Percentiles rank a stretch among this genome's conserved stretches.
phyloP scores from a whole-genome alignment of 2,329 filamentous ascomycete genomes.

The Ophiostoma sp. region DNA sequence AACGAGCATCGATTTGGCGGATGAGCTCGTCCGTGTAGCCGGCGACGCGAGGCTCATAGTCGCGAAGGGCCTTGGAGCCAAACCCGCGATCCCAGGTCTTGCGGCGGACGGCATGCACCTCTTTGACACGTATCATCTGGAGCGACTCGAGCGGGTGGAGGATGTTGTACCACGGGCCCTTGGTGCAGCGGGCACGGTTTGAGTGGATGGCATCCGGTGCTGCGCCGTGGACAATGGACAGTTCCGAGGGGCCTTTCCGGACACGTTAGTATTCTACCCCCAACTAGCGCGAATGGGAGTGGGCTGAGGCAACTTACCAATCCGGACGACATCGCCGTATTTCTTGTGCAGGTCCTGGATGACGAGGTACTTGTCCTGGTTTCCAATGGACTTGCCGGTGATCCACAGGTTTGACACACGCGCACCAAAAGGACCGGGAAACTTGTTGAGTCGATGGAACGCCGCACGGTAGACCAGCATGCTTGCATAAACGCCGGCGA shows the following conservation, averaged over 20 bases:
- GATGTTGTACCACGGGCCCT: conserved; percentile 30
- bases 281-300: too few relatives aligned
- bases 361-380: not conserved
- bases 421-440: conserved; percentile 26
- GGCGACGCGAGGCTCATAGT: conserved; percentile 34
- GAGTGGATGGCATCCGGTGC: conserved; percentile 24
- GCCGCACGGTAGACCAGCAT: conserved; percentile 27
- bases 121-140: conserved; percentile 28
- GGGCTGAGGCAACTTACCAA: conserved; percentile 21
- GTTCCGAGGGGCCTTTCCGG: conserved; percentile 24
- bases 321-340: conserved; percentile 23
- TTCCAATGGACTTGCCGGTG: conserved; percentile 11
- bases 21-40: conserved; percentile 32
- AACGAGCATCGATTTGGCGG: conserved; percentile 25
- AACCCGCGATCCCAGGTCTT: conserved; percentile 30
- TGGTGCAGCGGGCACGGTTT: conserved; percentile 20
- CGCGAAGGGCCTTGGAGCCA: conserved; percentile 29
- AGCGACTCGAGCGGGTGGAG: conserved; percentile 29
- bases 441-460: conserved; percentile 28
- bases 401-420: conserved; percentile 20
- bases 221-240: conserved; percentile 23
- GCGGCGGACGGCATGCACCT: conserved; percentile 27
- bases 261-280: not conserved
- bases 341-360: conserved; percentile 19
- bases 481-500: conserved; percentile 23